Percentiles rank a stretch among this genome's conserved stretches.
Conservation (phyloP, 192 early-diverging fungal genomes). For the Coemansia sp. region DNA sequence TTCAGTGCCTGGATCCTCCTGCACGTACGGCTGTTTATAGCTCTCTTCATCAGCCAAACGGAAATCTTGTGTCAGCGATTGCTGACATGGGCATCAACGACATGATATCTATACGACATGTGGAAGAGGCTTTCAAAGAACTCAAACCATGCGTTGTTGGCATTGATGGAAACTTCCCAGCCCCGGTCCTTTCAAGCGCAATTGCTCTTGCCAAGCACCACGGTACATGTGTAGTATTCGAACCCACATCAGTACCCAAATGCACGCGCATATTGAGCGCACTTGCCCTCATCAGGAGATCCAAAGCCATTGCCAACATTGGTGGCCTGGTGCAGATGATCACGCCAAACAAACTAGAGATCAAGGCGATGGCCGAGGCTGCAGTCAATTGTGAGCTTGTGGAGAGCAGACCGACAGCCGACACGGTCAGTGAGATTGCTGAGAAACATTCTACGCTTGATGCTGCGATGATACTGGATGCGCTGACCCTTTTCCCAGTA, state of each 20-base stretch:
- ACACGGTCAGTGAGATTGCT: slow-evolving; percentile 15
- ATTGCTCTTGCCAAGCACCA: slow-evolving; percentile 31
- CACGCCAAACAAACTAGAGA: slow-evolving; percentile 78
- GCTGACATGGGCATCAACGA: slow-evolving; percentile 93
- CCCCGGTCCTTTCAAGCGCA: slow-evolving; percentile 51
- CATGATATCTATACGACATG: slow-evolving; percentile 36
- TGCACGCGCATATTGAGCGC: slow-evolving; percentile 60
- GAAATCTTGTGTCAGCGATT: slow-evolving; percentile 77
- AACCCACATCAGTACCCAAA: slow-evolving; percentile 92
- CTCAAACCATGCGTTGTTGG: slow-evolving; percentile 54
- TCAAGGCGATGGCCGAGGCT: slow-evolving; percentile 60
- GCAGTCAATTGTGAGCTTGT: slow-evolving; percentile 25
- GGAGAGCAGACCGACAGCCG: slow-evolving; percentile 12
- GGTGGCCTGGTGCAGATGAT: slow-evolving; percentile 54
- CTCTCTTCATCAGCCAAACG: slow-evolving; percentile 70
- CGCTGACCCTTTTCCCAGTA: slow-evolving; percentile 48
- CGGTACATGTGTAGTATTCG: slow-evolving; percentile 67
- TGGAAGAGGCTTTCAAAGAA: slow-evolving; percentile 11
- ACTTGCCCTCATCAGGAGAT: slow-evolving; percentile 45
- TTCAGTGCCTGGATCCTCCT: slow-evolving; percentile 20
- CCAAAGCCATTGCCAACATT: not conserved
- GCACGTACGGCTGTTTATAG: slow-evolving; percentile 79
- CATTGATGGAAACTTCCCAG: slow-evolving; percentile 76
- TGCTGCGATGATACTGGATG: slow-evolving; percentile 14
- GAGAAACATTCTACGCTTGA: slow-evolving; percentile 12